A percentile compares a stretch with the other conserved stretches of the same genome.
phyloP scores from a whole-genome alignment of 2,329 filamentous ascomycete genomes.

The Verticillium isaacii region DNA sequence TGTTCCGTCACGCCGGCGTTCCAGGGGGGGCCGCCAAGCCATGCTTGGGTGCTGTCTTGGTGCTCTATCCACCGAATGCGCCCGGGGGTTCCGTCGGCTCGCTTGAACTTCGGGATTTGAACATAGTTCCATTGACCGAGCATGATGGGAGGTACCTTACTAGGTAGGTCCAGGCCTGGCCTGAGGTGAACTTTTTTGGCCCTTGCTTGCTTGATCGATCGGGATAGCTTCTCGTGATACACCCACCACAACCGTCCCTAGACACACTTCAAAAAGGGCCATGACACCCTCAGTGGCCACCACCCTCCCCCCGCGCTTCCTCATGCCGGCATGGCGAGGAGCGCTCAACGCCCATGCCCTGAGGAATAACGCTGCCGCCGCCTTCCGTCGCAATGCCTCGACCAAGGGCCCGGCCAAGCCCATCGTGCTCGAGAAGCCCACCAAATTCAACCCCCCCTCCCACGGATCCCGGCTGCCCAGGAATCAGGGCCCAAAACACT shows the following conservation, averaged over 20 bases:
- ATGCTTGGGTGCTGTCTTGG: not conserved
- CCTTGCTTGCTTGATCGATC: not conserved
- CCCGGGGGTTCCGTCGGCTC: not conserved
- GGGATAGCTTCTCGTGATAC: not conserved
- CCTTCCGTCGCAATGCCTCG: slow-evolving; percentile 24
- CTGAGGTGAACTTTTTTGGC: not conserved
- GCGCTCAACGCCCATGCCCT: slow-evolving; percentile 3
- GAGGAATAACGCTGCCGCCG: slow-evolving; percentile 13
- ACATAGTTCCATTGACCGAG: not conserved
- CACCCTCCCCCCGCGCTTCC: slow-evolving; percentile 59
- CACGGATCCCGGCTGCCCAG: slow-evolving; percentile 68
- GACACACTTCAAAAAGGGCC: not conserved
- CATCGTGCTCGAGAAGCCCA: slow-evolving; percentile 76
- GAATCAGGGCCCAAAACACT: slow-evolving; percentile 57
- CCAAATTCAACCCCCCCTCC: slow-evolving; percentile 87
- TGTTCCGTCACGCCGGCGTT: not conserved
- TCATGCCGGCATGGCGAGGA: slow-evolving; percentile 59
- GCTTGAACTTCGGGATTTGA: not conserved
- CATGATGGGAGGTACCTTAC: not conserved
- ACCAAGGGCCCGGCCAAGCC: slow-evolving; percentile 39
- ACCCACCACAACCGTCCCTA: not conserved
- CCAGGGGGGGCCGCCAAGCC: not conserved
- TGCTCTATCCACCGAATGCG: not conserved
- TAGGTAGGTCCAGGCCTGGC: not conserved
- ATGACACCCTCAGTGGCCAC: slow-evolving; percentile 36